Percentiles rank a stretch among this genome's conserved stretches.
Evolutionary conservation across 116 monocot genomes (phyloP).

Genomic region (Papilionanthe hybrid): DNA sequence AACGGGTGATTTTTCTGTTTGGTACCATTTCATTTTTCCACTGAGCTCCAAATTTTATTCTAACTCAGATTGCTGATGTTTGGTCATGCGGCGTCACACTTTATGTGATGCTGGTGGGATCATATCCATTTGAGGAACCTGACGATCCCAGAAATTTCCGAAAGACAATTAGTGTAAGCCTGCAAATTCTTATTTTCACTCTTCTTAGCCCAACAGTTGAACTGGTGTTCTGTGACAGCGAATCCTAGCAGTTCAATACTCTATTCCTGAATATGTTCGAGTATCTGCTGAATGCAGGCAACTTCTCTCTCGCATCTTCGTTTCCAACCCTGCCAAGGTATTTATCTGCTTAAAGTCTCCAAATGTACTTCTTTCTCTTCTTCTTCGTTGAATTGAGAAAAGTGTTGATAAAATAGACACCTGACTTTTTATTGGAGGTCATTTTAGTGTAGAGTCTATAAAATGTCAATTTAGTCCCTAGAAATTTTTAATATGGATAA

Average conservation of each 20-base stretch:
- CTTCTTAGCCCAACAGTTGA: neutral
- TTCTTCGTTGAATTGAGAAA: too few species aligned
- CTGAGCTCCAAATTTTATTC: too few species aligned
- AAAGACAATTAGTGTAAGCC: constrained; percentile 71
- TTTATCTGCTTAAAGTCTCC: neutral
- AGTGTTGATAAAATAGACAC: too few species aligned
- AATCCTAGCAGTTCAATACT: constrained; percentile 71
- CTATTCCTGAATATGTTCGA: constrained; percentile 72
- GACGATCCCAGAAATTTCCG: constrained; percentile 72
- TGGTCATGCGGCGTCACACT: constrained; percentile 97
- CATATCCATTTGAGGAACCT: constrained; percentile 92
- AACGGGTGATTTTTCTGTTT: neutral
- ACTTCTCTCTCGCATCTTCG: constrained; percentile 81
- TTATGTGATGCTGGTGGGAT: constrained; percentile 89
- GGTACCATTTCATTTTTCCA: neutral
- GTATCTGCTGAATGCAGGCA: constrained; percentile 66
- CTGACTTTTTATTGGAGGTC: too few species aligned
- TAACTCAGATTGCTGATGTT: constrained; percentile 77
- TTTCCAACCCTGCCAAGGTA: constrained; percentile 73
- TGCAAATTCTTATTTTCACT: neutral
- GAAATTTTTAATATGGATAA: too few species aligned
- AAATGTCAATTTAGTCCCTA: too few species aligned
- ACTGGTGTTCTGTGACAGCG: constrained; percentile 31
- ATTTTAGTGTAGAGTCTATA: too few species aligned
- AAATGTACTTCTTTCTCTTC: neutral